Evolutionary conservation across 2,329 filamentous ascomycete genomes (phyloP).

Genomic region (Dryadomyces quercivorus): DNA sequence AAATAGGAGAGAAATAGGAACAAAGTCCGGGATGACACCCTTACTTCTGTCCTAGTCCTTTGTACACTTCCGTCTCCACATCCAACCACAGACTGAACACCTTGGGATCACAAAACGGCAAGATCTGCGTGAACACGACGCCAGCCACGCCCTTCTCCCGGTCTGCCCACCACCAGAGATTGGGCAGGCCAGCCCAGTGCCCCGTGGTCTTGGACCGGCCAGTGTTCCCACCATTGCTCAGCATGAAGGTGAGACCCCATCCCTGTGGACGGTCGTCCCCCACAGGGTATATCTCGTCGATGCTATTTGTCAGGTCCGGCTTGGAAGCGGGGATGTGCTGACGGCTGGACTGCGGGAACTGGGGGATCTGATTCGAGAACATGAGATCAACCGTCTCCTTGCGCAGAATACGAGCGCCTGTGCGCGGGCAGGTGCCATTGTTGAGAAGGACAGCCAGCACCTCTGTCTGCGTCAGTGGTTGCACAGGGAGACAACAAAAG

Average conservation of each 20-base stretch:
- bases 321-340: constrained; percentile 29
- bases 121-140: constrained; percentile 30
- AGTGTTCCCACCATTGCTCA: constrained; percentile 30
- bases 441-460: constrained; percentile 49
- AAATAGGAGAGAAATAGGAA: too few species aligned
- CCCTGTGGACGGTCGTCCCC: constrained; percentile 38
- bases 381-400: constrained; percentile 44
- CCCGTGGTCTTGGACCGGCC: constrained; percentile 34
- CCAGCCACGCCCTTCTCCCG: constrained; percentile 41
- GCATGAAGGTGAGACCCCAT: constrained; percentile 46
- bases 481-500: neutral
- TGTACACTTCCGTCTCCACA: constrained; percentile 22
- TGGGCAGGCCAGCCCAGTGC: constrained; percentile 43
- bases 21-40: too few species aligned
- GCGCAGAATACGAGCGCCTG: constrained; percentile 36
- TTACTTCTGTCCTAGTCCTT: constrained; percentile 20
- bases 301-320: constrained; percentile 29
- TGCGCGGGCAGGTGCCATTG: constrained; percentile 44
- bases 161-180: constrained; percentile 48
- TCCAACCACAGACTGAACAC: constrained; percentile 24
- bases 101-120: constrained; percentile 29
- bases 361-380: constrained; percentile 48
- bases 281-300: constrained; percentile 35
- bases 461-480: constrained; percentile 21
- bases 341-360: constrained; percentile 35